These are phyloP conservation scores for Byssoonygena ceratinophila DNA, from an alignment of 2,329 filamentous ascomycete genomes.

Conservation along the genomic window DNA sequence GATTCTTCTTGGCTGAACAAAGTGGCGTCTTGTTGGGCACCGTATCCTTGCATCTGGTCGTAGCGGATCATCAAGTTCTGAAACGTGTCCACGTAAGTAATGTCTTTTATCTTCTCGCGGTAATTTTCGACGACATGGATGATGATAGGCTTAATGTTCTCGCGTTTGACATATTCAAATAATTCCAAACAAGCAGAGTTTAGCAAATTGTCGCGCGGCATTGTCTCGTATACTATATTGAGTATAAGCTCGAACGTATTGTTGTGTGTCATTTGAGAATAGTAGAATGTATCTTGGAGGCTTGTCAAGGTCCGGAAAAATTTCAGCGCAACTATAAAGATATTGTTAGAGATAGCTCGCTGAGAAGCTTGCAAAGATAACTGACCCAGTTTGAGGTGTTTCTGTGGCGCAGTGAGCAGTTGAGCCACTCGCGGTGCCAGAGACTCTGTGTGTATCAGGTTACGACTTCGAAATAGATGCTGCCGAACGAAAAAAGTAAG, in stretches of 20 bases:
- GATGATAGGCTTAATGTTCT: slow-evolving; percentile 69
- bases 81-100: slow-evolving; percentile 81
- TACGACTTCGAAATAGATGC: slow-evolving; percentile 75
- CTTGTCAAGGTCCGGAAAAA: slow-evolving; percentile 83
- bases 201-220: slow-evolving; percentile 84
- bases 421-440: slow-evolving; percentile 70
- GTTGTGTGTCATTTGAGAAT: slow-evolving; percentile 70
- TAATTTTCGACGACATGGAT: slow-evolving; percentile 76
- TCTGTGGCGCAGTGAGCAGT: slow-evolving; percentile 71
- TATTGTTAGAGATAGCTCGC: slow-evolving; percentile 4
- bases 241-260: slow-evolving; percentile 74
- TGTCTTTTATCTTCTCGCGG: slow-evolving; percentile 60
- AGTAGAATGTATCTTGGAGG: slow-evolving; percentile 83
- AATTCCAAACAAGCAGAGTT: slow-evolving; percentile 91
- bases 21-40: slow-evolving; percentile 48
- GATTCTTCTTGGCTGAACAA: slow-evolving; percentile 64
- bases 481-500: slow-evolving; percentile 88
- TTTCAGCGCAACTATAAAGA: slow-evolving; percentile 62
- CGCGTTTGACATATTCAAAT: slow-evolving; percentile 79
- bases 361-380: not conserved
- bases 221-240: slow-evolving; percentile 69
- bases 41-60: slow-evolving; percentile 64
- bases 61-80: slow-evolving; percentile 62
- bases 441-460: slow-evolving; percentile 71
- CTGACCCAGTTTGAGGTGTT: slow-evolving; percentile 81